phyloP scores from a whole-genome alignment of 2,329 filamentous ascomycete species.

The Calonectria pseudoreteaudii region DNA sequence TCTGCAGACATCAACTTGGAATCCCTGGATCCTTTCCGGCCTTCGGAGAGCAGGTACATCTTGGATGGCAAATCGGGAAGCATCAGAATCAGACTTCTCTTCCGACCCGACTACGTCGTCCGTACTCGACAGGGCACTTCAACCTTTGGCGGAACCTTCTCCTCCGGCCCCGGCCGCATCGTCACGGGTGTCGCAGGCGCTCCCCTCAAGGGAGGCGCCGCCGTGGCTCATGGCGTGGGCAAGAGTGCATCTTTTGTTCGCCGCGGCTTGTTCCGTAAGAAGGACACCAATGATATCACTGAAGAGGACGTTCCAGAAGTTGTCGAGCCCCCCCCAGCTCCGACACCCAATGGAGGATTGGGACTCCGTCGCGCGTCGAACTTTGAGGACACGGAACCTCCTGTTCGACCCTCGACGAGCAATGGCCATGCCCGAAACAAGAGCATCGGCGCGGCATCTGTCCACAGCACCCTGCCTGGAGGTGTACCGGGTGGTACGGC shows the following conservation, averaged over 20 bases:
- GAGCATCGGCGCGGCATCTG: constrained; percentile 74
- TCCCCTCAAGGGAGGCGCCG: constrained; percentile 92
- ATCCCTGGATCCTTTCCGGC: constrained; percentile 85
- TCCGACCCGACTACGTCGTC: constrained; percentile 92
- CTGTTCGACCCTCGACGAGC: constrained; percentile 40
- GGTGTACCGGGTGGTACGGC: constrained; percentile 79
- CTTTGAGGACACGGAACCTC: constrained; percentile 47
- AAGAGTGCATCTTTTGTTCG: constrained; percentile 93
- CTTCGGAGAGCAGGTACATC: constrained; percentile 78
- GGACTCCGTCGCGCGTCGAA: constrained; percentile 57
- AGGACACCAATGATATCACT: constrained; percentile 69
- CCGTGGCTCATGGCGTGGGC: constrained; percentile 83
- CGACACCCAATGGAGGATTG: constrained; percentile 52
- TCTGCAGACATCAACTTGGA: constrained; percentile 80
- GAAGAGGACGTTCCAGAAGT: constrained; percentile 60
- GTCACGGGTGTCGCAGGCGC: constrained; percentile 84
- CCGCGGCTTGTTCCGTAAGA: constrained; percentile 82
- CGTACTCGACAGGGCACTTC: constrained; percentile 89
- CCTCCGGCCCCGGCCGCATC: constrained; percentile 85
- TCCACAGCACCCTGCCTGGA: constrained; percentile 71
- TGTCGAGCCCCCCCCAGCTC: constrained; percentile 51
- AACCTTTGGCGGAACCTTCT: constrained; percentile 93
- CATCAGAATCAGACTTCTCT: constrained; percentile 85
- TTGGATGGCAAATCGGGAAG: constrained; percentile 92
- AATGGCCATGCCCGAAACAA: constrained; percentile 63